Base-by-base conservation (phyloP, 495 filamentous ascomycete genomes). In the Penicillium macrosclerotiorum region DNA sequence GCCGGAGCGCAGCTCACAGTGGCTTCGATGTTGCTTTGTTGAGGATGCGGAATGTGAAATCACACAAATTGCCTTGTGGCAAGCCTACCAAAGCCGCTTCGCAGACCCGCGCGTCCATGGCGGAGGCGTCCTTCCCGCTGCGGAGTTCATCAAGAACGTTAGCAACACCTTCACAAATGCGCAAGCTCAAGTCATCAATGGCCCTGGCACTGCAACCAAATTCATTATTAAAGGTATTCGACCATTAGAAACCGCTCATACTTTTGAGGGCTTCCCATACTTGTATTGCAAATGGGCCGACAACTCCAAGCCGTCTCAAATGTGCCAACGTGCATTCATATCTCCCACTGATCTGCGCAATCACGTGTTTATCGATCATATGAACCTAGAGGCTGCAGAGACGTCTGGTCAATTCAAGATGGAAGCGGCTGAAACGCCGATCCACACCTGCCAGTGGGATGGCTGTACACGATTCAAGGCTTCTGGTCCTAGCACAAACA, bases 81-180 rank as follows among this genome's bases (percentile, higher is more conserved):
- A 95, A 63, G 92, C 93, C 2, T 99, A 99, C 55, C 93, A 96
- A 57, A 74, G 73, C 26, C 85, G 88, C 1, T 97, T 98, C 49
- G 74, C 75, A 18, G 68, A 74, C 12, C 65, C 69, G 34, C 64
- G 67, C 11, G 49, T 67, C 24, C 65, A 69, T 24, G 72, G 74
- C 11, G 77, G 78, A 11, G 75, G 75, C 19, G 80, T 90, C 45
- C 79, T 97, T 31, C 83, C 83, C 8, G 93, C 94, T 1, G 89
- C 90, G 3, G 94, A 97, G 33, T 99, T 97, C 63, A 99, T 99
- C 59, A 86, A 91, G 47, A 96, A 96, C 55, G 92, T 97, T 23
- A 91, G 84, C 54, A 79, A 73, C 42, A 90, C 76, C 44, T 97
- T 81, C 73, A 74, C 70, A 11, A 84, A 75, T 60, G 93, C 76